These are phyloP conservation scores for Ramalina intermedia DNA, from an alignment of 495 filamentous ascomycete species.

Conservation along the genomic window DNA sequence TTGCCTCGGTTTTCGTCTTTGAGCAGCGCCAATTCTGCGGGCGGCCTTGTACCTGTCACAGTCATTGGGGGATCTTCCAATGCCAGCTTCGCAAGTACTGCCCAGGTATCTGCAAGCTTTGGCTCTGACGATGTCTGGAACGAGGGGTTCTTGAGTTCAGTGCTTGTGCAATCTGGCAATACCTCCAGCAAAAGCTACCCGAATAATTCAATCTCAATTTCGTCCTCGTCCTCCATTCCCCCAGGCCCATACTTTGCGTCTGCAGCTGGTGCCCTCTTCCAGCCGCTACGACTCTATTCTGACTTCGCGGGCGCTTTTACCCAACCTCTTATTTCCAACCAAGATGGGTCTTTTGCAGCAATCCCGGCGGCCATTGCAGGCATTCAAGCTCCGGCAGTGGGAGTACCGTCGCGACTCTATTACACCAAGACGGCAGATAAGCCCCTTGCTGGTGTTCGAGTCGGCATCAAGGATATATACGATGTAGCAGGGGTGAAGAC, in stretches of 20 bases:
- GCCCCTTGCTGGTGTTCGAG: conserved; percentile 35
- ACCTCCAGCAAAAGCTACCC: conserved; percentile 4
- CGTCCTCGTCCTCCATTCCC: conserved; percentile 15
- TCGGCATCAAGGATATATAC: conserved; percentile 51
- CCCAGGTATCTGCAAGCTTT: neutral
- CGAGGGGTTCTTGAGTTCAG: neutral
- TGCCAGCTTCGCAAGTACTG: conserved; percentile 4
- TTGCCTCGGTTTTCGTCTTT: conserved; percentile 1
- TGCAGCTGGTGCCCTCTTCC: conserved; percentile 23
- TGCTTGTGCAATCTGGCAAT: conserved; percentile 1
- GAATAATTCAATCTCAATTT: neutral
- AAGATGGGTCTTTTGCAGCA: conserved; percentile 20
- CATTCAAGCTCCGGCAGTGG: conserved; percentile 22
- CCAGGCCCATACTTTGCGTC: conserved; percentile 36
- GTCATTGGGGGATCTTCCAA: conserved; percentile 12
- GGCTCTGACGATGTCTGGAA: conserved; percentile 13
- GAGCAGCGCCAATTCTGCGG: conserved; percentile 11
- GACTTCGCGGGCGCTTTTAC: conserved; percentile 34
- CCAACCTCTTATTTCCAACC: conserved; percentile 6
- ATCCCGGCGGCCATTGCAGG: conserved; percentile 29
- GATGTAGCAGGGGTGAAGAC: conserved; percentile 40
- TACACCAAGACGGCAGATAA: conserved; percentile 25
- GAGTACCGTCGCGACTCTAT: conserved; percentile 42
- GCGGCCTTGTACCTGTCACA: conserved; percentile 25
- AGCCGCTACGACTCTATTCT: conserved; percentile 33